Evolutionary conservation across 176 grass and related monocot species (phyloP).

Genomic region (Dendrocalamus sinicus): DNA sequence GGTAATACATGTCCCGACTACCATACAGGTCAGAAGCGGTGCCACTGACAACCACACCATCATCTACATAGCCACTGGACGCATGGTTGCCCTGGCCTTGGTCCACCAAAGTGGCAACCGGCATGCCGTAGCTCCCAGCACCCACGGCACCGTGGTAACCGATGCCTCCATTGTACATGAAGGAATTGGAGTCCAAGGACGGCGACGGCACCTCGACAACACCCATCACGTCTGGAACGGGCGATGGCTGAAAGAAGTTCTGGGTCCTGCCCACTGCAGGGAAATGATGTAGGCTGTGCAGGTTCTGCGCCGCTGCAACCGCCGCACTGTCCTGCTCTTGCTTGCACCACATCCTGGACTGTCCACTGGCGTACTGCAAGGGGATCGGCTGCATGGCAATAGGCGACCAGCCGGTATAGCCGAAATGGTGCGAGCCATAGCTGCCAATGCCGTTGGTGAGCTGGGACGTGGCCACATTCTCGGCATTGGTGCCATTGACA

Average conservation of each 20-base stretch:
- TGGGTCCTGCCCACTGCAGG: constrained; percentile 40
- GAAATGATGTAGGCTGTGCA: constrained; percentile 61
- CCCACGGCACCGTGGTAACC: background rate
- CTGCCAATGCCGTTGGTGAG: constrained; percentile 39
- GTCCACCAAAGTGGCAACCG: constrained; percentile 48
- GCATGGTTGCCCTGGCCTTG: constrained; percentile 45
- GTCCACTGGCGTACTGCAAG: constrained; percentile 42
- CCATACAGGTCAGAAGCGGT: constrained; percentile 34
- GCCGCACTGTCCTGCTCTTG: constrained; percentile 60
- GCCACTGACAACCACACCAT: constrained; percentile 28
- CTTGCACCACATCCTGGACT: constrained; percentile 66
- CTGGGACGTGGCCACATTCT: constrained; percentile 26
- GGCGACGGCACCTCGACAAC: constrained; percentile 36
- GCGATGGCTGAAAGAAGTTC: constrained; percentile 59
- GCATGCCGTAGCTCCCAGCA: constrained; percentile 43
- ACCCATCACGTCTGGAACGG: constrained; percentile 38
- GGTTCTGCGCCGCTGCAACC: constrained; percentile 39
- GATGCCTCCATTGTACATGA: constrained; percentile 28
- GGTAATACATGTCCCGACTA: constrained; percentile 32
- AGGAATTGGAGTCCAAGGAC: constrained; percentile 16
- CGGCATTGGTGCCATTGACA: constrained; percentile 19
- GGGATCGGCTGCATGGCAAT: constrained; percentile 43
- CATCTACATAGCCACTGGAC: constrained; percentile 24
- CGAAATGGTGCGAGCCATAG: constrained; percentile 30
- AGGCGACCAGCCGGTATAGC: constrained; percentile 43